Percentiles rank a stretch among this genome's conserved stretches.
Conservation (phyloP, 192 early-diverging fungal species). For the Allomyces macrogynus region DNA sequence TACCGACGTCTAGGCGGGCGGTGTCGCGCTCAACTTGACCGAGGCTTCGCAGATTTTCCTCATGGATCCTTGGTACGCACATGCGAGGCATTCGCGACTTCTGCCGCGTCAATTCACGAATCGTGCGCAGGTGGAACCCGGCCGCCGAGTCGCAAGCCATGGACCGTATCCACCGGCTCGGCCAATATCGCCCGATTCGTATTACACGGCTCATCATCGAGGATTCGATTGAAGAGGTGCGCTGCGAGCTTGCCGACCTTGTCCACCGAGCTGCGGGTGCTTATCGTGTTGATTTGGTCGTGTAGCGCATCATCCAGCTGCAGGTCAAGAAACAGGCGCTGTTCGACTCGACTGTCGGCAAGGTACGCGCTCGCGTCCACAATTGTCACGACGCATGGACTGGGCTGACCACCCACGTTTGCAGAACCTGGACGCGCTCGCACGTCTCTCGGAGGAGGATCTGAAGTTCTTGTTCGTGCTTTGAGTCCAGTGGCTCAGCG, state of each 20-base stretch:
- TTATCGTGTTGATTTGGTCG: not conserved
- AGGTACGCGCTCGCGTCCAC: not conserved
- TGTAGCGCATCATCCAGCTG: conserved; percentile 56
- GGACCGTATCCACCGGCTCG: conserved; percentile 86
- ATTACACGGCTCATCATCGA: conserved; percentile 78
- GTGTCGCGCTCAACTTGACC: conserved; percentile 78
- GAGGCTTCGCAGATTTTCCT: conserved; percentile 67
- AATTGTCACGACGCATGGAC: not conserved
- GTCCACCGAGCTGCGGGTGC: not conserved
- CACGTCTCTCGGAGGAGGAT: conserved; percentile 50
- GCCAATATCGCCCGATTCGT: conserved; percentile 73
- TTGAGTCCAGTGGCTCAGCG: conserved; percentile 9
- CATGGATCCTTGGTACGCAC: conserved; percentile 8
- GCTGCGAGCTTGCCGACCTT: not conserved
- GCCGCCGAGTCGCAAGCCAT: conserved; percentile 57
- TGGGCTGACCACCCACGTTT: conserved; percentile 1
- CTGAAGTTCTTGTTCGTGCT: conserved; percentile 66
- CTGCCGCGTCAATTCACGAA: not conserved
- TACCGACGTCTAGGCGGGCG: conserved; percentile 40
- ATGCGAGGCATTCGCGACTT: not conserved
- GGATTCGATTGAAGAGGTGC: conserved; percentile 60
- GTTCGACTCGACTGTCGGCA: conserved; percentile 70
- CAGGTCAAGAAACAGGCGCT: conserved; percentile 87
- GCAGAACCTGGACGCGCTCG: conserved; percentile 51
- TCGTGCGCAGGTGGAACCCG: conserved; percentile 39